These are phyloP conservation scores for Lecanicillium sp. DNA, from an alignment of 2,329 filamentous ascomycete genomes.

Conservation along the genomic window DNA sequence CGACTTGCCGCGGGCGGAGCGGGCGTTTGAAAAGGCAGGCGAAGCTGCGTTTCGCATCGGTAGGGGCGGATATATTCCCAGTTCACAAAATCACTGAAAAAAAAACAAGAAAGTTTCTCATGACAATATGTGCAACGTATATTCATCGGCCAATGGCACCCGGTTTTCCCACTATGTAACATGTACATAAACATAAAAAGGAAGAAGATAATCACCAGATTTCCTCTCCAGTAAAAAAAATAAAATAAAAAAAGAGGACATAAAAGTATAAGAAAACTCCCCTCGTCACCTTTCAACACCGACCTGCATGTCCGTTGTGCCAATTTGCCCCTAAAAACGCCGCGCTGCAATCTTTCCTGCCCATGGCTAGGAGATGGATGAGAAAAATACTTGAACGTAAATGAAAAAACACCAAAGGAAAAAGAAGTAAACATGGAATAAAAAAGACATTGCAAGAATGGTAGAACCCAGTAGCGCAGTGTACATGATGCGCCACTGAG, in stretches of 20 bases:
- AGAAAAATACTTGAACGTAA: constrained; percentile 12
- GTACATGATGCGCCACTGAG: neutral
- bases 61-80: neutral
- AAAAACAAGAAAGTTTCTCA: neutral
- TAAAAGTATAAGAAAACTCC: too few relatives aligned
- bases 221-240: too few relatives aligned
- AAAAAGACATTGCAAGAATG: constrained; percentile 5
- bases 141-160: neutral
- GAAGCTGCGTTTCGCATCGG: neutral
- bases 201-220: neutral
- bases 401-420: constrained; percentile 15
- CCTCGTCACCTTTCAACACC: too few relatives aligned
- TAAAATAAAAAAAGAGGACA: too few relatives aligned
- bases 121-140: constrained; percentile 5
- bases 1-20: neutral
- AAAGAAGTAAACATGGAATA: constrained; percentile 1
- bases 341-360: constrained; percentile 19
- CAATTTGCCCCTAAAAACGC: constrained; percentile 16
- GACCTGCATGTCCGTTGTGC: too few relatives aligned
- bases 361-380: constrained; percentile 13
- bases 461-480: neutral
- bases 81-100: neutral
- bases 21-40: neutral
- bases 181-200: constrained; percentile 1
- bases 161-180: neutral